Percentiles rank a stretch among this genome's conserved stretches.
Conservation (phyloP, 805 yeast genomes). For the Lipomyces yamadae region DNA sequence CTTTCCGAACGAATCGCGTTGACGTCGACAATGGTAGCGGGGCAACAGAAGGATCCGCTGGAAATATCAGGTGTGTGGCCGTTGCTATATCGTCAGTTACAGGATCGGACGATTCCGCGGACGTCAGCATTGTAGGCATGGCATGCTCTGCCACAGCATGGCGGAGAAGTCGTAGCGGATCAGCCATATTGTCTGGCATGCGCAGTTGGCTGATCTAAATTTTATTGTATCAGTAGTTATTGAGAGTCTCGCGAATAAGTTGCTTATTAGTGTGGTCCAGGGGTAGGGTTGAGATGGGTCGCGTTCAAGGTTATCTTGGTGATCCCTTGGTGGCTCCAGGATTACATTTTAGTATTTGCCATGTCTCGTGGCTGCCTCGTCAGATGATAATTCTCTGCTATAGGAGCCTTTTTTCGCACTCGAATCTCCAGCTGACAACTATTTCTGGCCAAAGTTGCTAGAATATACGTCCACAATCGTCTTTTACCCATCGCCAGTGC, state of each 20-base stretch:
- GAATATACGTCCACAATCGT: background rate
- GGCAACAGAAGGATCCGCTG: slow-evolving; percentile 38
- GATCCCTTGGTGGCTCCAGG: background rate
- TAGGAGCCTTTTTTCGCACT: background rate
- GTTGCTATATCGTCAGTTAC: slow-evolving; percentile 47
- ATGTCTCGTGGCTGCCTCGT: background rate
- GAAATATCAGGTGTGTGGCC: slow-evolving; percentile 47
- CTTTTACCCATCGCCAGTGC: background rate
- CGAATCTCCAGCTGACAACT: background rate
- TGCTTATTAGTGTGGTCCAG: background rate
- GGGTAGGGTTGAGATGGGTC: background rate
- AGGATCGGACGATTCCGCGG: slow-evolving; percentile 37
- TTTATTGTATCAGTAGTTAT: too few relatives aligned
- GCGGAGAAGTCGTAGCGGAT: slow-evolving; percentile 44
- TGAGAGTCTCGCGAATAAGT: too few relatives aligned
- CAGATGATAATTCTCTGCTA: background rate
- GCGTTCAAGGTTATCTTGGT: background rate
- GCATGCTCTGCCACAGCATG: slow-evolving; percentile 43
- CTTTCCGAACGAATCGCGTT: slow-evolving; percentile 64
- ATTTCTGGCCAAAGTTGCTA: background rate
- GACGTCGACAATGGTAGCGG: slow-evolving; percentile 50
- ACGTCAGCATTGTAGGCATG: slow-evolving; percentile 40
- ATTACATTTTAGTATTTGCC: background rate
- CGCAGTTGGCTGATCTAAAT: background rate
- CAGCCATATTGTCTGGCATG: slow-evolving; percentile 33